Evolutionary conservation across 495 filamentous ascomycete species (phyloP), one percentile per base, ranked within the genome.

Genomic region (Neurospora discreta): DNA sequence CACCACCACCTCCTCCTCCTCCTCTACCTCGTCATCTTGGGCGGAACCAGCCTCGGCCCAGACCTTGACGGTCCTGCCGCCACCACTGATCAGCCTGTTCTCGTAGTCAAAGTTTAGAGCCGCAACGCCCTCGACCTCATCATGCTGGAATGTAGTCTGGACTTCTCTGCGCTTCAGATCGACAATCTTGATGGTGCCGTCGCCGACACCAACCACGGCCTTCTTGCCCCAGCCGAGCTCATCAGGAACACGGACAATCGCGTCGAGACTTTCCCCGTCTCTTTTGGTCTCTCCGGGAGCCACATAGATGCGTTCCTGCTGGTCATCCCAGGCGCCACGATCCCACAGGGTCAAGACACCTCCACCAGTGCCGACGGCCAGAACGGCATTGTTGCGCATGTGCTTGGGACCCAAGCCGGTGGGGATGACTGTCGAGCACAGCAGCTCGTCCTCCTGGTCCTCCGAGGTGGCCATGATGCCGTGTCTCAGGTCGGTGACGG

Each of bases 341-440:
- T 98, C 94, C 95, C 95, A 99, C 3, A 98, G 83, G 11, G 94
- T 96, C 73, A 98, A 75, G 6, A 97, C 87, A 18, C 95, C 95
- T 10, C 85, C 88, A 13, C 89, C 88, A 16, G 90, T 91, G 39
- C 95, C 95, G 2, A 97, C 89, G 1, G 94, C 80, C 2, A 97
- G 83, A 75, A 97, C 93, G 3, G 91, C 92, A 33, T 89, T 89
- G 70, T 90, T 89, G 23, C 87, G 84, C 43, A 88, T 87, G 3
- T 88, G 82, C 77, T 83, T 87, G 15, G 84, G 81, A 1, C 85
- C 84, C 74, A 89, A 81, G 40, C 94, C 84, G 2, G 89, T 87
- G 8, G 85, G 84, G 30, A 97, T 90, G 78, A 92, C 91, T 8
- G 87, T 83, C 1, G 91, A 91, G 78, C 90, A 92, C 16, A 97